A percentile compares a stretch with the other conserved stretches of the same genome.
These are phyloP conservation scores for Mastigamoeba balamuthi DNA, from an alignment of 78 protist species.

Conservation along the genomic window DNA sequence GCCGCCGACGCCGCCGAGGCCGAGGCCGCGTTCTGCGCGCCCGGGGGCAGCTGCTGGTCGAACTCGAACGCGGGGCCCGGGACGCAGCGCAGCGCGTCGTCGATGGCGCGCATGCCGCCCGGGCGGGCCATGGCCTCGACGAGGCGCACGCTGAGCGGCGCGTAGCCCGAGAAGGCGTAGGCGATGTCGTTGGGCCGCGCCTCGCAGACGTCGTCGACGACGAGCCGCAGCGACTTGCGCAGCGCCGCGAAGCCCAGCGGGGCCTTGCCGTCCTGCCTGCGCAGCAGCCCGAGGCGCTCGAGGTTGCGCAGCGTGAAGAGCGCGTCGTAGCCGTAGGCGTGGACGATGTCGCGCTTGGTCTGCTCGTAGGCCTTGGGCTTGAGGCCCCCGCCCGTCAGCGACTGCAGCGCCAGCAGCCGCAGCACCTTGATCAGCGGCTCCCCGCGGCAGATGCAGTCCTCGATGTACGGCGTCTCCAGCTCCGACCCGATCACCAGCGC, in stretches of 20 bases:
- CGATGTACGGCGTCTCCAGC: slow-evolving; percentile 19
- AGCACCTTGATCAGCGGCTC: slow-evolving; percentile 56
- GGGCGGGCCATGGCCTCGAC: slow-evolving; percentile 21
- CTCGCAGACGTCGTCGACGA: slow-evolving; percentile 49
- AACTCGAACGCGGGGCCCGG: slow-evolving; percentile 8
- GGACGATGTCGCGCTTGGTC: slow-evolving; percentile 28
- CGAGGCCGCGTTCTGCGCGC: not conserved
- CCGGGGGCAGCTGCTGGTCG: slow-evolving; percentile 10
- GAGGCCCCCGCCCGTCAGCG: slow-evolving; percentile 51
- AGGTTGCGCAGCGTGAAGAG: slow-evolving; percentile 46
- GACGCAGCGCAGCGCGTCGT: not conserved
- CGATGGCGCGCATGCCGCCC: not conserved
- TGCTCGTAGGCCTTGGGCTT: slow-evolving; percentile 14
- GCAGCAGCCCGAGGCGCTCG: slow-evolving; percentile 44
- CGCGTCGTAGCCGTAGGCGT: slow-evolving; percentile 64
- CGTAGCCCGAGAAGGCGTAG: slow-evolving; percentile 68
- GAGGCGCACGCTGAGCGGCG: slow-evolving; percentile 66
- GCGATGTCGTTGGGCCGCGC: slow-evolving; percentile 32
- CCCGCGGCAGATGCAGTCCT: slow-evolving; percentile 32
- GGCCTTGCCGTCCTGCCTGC: slow-evolving; percentile 6
- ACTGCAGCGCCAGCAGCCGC: slow-evolving; percentile 55
- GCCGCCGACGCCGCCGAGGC: too few species aligned
- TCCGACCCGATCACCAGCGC: not conserved
- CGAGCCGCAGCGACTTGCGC: slow-evolving; percentile 16
- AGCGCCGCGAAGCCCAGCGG: not conserved